These are phyloP conservation scores for Ceratobasidium sp. DNA, from an alignment of 1,284 basidiomycete genomes.

Conservation along the genomic window DNA sequence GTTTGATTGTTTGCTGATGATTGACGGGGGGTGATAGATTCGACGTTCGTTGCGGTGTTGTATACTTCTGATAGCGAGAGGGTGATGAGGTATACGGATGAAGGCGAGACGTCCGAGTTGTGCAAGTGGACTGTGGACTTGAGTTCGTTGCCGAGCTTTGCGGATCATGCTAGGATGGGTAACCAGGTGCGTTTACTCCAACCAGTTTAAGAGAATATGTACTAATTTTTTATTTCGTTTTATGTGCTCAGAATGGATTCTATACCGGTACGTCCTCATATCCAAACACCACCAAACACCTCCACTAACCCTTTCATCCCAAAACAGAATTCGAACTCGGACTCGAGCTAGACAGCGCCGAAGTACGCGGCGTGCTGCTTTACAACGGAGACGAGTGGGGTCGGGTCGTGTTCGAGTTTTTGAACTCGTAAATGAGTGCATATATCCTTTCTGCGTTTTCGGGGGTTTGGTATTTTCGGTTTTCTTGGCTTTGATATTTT, in stretches of 20 bases:
- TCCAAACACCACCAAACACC: background rate
- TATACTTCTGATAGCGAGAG: constrained; percentile 79
- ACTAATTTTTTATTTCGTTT: background rate
- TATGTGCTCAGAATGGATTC: constrained; percentile 64
- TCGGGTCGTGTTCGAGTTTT: constrained; percentile 64
- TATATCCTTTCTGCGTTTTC: too few relatives aligned
- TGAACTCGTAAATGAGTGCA: constrained; percentile 44
- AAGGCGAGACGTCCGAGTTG: constrained; percentile 78
- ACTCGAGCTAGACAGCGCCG: constrained; percentile 75
- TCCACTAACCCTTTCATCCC: background rate
- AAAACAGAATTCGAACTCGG: constrained; percentile 79
- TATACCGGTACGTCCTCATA: constrained; percentile 71
- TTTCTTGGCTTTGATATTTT: background rate
- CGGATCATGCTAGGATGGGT: constrained; percentile 65
- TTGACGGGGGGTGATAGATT: constrained; percentile 64
- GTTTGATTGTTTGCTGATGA: too few relatives aligned
- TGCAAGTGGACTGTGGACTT: constrained; percentile 90
- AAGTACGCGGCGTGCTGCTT: constrained; percentile 80
- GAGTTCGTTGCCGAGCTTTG: constrained; percentile 78
- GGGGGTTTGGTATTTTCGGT: background rate
- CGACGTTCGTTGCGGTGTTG: constrained; percentile 79
- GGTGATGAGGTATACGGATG: constrained; percentile 83
- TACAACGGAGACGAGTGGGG: constrained; percentile 81
- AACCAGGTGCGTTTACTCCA: background rate
- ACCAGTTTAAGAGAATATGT: background rate